Evolutionary conservation across 805 yeast genomes (phyloP).

Genomic region (Candida suzukii): DNA sequence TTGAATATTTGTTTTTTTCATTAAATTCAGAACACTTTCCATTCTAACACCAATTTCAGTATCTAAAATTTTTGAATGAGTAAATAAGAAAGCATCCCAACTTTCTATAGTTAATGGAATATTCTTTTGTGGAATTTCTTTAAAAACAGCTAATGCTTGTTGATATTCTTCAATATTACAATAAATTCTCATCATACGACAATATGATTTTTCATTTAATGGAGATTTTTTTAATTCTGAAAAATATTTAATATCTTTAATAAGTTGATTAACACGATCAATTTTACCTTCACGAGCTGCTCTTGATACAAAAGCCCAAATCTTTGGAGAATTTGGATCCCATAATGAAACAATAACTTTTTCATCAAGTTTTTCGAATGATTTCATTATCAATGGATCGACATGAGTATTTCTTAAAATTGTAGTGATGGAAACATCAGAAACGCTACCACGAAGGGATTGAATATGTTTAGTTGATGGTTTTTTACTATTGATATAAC

Average conservation of each 20-base stretch:
- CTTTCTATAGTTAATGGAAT: conserved; percentile 26
- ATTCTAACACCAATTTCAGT: conserved; percentile 27
- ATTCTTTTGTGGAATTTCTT: conserved; percentile 36
- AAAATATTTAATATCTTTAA: conserved; percentile 12
- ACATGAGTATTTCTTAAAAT: not conserved
- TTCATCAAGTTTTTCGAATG: not conserved
- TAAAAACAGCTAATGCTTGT: conserved; percentile 42
- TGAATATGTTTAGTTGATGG: not conserved
- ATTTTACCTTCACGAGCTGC: conserved; percentile 5
- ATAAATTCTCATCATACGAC: conserved; percentile 40
- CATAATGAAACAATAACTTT: not conserved
- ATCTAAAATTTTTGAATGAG: conserved; percentile 19
- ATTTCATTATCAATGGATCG: too few relatives aligned
- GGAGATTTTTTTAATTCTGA: conserved; percentile 23
- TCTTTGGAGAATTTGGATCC: not conserved
- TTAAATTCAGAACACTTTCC: conserved; percentile 27
- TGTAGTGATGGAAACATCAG: not conserved
- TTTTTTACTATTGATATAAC: not conserved
- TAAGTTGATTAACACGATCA: conserved; percentile 9
- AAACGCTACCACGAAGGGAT: not conserved
- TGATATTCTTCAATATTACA: conserved; percentile 27
- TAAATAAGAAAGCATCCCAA: conserved; percentile 52
- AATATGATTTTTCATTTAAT: conserved; percentile 33
- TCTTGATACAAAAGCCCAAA: not conserved
- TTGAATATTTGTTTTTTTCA: conserved; percentile 17